Evolutionary conservation across 495 filamentous ascomycete species (phyloP).

Genomic region (Aspergillus bertholletiae): DNA sequence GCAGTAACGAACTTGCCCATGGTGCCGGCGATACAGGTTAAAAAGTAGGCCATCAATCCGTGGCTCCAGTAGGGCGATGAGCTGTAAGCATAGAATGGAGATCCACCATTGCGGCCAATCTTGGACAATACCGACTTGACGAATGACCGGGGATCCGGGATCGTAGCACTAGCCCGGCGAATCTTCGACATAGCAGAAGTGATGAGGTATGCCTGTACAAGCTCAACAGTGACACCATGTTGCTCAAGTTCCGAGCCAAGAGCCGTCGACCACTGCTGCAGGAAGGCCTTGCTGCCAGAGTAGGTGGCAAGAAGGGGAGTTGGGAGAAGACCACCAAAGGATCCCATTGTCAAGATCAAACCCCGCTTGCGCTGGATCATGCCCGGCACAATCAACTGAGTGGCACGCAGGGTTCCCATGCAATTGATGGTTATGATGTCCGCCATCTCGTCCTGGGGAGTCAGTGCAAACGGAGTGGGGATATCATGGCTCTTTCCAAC

Average conservation of each 20-base stretch:
- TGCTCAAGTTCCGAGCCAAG: constrained; percentile 78
- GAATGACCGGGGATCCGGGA: constrained; percentile 79
- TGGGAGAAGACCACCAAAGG: constrained; percentile 85
- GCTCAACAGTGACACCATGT: constrained; percentile 76
- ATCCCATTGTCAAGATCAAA: constrained; percentile 95
- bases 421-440: constrained; percentile 96
- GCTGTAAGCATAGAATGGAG: constrained; percentile 69
- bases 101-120: constrained; percentile 75
- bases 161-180: constrained; percentile 65
- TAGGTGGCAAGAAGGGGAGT: constrained; percentile 95
- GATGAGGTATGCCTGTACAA: constrained; percentile 88
- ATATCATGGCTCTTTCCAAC: constrained; percentile 92
- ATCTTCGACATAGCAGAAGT: constrained; percentile 97
- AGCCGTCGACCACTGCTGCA: constrained; percentile 92
- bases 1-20: constrained; percentile 58
- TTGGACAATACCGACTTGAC: constrained; percentile 75
- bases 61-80: constrained; percentile 94
- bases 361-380: constrained; percentile 81
- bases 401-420: constrained; percentile 79
- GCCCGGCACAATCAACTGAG: constrained; percentile 76
- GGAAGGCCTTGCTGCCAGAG: constrained; percentile 95
- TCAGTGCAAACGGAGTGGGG: constrained; percentile 83
- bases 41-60: constrained; percentile 78
- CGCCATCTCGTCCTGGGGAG: constrained; percentile 70
- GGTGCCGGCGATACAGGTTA: constrained; percentile 67